Base-by-base conservation (phyloP, 208 protist species). In the Acanthamoeba quina region DNA sequence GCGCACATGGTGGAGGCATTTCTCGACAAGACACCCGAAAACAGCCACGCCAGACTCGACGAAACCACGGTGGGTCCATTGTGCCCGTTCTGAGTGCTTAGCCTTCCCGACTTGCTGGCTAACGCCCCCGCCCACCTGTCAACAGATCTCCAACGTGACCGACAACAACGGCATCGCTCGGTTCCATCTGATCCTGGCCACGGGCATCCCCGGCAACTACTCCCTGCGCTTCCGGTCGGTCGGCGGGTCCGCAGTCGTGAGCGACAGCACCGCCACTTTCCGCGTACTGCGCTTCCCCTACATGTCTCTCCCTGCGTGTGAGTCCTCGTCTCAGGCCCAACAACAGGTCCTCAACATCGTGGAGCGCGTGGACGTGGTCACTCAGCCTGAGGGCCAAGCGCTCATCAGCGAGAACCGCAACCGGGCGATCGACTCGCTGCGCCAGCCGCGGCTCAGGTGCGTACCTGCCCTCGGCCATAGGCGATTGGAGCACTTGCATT, bases 1-100 rank as follows among this genome's bases (percentile, higher is more conserved):
- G 47, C 62, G 31, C 49, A 62, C 49, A 62, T 62, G 78, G 47
- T 86, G 2, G 47, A 86, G 15, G 78, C n/a, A 9, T 7, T 86
- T 10, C n/a, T 86, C 29, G 78, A 86, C 78, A 9, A 58, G 17
- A 86, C 78, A 10, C 78, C 78, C 17, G 10, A 54, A 4, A 2
- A 86, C 49, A 86, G 78, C 78, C 31, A 86, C 78, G 78, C 78
- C 29, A 41, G 21, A 7, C 78, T 86, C n/a, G 78, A 86, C 49
- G 13, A 58, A 11, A 26, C 78, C 24, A 86, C 78, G 78, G 78
- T 83, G 41, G 6, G 29, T 29, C 24, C n/a, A 17, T 0, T 6
- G 0, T 6, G 37, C 11, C 34, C 5, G n/a, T 47, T 31, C 26
- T 66, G 60, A 66, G 31, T 78, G 6, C 68, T 49, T 0, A 37